Percentiles rank a stretch among this genome's conserved stretches.
Evolutionary conservation across 306 rosid species (phyloP).

Genomic region (Medicago arabica): DNA sequence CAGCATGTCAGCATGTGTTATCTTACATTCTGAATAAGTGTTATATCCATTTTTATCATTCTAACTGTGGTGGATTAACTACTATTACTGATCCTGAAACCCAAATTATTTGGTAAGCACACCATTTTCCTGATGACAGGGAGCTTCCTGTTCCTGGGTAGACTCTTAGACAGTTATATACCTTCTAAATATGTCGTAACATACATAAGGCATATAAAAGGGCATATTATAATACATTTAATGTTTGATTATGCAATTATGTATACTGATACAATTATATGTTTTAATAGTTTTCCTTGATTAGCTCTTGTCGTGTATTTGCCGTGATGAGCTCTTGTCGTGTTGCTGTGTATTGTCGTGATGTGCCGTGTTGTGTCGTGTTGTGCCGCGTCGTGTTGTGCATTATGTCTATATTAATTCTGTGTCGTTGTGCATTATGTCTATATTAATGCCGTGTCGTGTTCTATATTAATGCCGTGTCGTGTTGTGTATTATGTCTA

Average conservation of each 20-base stretch:
- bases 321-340: background rate
- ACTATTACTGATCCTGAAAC: slow-evolving; percentile 26
- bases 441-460: background rate
- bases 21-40: background rate
- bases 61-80: slow-evolving; percentile 24
- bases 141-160: slow-evolving; percentile 29
- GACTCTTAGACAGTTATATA: background rate
- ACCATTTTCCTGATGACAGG: background rate
- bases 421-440: no score
- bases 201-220: background rate
- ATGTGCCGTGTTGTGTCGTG: background rate
- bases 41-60: slow-evolving; percentile 13
- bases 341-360: slow-evolving; percentile 5
- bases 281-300: background rate
- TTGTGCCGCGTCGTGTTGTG: no score
- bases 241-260: slow-evolving; percentile 13
- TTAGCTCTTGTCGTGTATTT: no score
- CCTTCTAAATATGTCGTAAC: slow-evolving; percentile 17
- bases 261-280: background rate
- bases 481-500: background rate
- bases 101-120: slow-evolving; percentile 23
- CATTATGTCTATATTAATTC: no score
- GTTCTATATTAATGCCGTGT: background rate
- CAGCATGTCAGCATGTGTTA: background rate
- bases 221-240: slow-evolving; percentile 23